Evolutionary conservation across 805 yeast genomes (phyloP), one percentile per base, ranked within the genome.

Genomic region (Saturnispora bothae): DNA sequence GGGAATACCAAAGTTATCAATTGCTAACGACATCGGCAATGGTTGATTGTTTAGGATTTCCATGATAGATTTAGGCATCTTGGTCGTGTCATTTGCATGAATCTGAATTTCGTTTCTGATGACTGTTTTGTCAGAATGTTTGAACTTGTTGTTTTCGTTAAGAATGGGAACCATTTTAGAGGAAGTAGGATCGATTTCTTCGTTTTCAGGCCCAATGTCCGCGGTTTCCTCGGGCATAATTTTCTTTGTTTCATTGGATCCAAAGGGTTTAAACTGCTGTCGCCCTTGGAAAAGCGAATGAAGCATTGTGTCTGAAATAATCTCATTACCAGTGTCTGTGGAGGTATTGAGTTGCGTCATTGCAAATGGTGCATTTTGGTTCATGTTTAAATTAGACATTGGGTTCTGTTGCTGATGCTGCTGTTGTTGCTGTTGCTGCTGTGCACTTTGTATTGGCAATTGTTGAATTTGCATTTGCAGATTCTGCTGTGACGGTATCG

Each of bases 31-130:
- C 16, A 65, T 66, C 4, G 72, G 60, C 30, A 65, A 54, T 20
- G 70, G 68, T 46, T 53, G 28, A 54, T 69, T 47, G 53, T 50
- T 60, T 4, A 65, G 62, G 8, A 71, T 68, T 30, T 62, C 65
- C 78, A 73, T 73, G n/a, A 73, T 65, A 9, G 65, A 58, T 4
- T 64, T 52, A 2, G 78, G 78, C 76, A 73, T 71, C 33, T 59
- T 60, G 1, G 74, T 50, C 3, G 51, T 49, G 22, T 42, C 43
- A 3, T 59, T 57, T 2, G 62, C 60, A 36, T 57, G 62, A 7
- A 57, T 52, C 20, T 50, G 43, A 16, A 57, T 53, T 6, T 36
- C 33, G 28, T 49, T 49, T 57, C 68, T 44, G 56, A 48, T 31
- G n/a, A 46, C 40, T 9, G 48, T 43, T 38, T 48, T 41, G 27